Evolutionary conservation across 2,329 filamentous ascomycete species (phyloP).

Genomic region (Dactylellina leptospora): DNA sequence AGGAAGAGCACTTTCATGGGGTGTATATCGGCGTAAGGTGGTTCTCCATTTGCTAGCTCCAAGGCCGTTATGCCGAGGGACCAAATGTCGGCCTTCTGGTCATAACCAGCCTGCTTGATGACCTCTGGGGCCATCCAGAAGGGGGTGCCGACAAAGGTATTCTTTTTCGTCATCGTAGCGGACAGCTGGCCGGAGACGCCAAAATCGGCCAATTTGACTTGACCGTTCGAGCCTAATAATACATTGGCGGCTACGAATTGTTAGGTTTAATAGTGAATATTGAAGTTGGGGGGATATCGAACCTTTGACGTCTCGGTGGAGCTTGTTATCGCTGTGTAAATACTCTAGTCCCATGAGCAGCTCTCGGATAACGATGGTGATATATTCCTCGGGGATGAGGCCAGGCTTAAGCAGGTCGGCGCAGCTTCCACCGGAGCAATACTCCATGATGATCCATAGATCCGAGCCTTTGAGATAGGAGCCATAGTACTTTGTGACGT

Average conservation of each 20-base stretch:
- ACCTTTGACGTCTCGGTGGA: slow-evolving; percentile 92
- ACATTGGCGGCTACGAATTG: slow-evolving; percentile 84
- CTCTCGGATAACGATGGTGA: slow-evolving; percentile 65
- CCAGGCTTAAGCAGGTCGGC: slow-evolving; percentile 96
- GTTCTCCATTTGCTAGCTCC: slow-evolving; percentile 86
- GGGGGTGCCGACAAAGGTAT: slow-evolving; percentile 93
- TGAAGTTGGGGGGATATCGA: slow-evolving; percentile 52
- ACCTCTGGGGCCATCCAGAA: slow-evolving; percentile 99
- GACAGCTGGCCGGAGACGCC: slow-evolving; percentile 90
- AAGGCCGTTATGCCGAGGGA: slow-evolving; percentile 91
- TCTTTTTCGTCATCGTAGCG: slow-evolving; percentile 88
- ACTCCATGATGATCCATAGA: slow-evolving; percentile 99
- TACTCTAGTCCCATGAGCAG: slow-evolving; percentile 64
- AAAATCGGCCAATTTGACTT: slow-evolving; percentile 97
- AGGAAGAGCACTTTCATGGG: slow-evolving; percentile 96
- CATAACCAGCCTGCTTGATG: slow-evolving; percentile 66
- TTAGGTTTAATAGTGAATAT: neutral
- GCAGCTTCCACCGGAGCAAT: slow-evolving; percentile 95
- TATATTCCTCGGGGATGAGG: slow-evolving; percentile 90
- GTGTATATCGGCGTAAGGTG: slow-evolving; percentile 83
- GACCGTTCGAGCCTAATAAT: slow-evolving; percentile 93
- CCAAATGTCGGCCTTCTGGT: slow-evolving; percentile 94
- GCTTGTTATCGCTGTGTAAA: slow-evolving; percentile 92
- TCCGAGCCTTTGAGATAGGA: slow-evolving; percentile 96
- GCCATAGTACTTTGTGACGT: slow-evolving; percentile 97